Evolutionary conservation across 768 basidiomycete species (phyloP).

Genomic region (Calocera viscosa): DNA sequence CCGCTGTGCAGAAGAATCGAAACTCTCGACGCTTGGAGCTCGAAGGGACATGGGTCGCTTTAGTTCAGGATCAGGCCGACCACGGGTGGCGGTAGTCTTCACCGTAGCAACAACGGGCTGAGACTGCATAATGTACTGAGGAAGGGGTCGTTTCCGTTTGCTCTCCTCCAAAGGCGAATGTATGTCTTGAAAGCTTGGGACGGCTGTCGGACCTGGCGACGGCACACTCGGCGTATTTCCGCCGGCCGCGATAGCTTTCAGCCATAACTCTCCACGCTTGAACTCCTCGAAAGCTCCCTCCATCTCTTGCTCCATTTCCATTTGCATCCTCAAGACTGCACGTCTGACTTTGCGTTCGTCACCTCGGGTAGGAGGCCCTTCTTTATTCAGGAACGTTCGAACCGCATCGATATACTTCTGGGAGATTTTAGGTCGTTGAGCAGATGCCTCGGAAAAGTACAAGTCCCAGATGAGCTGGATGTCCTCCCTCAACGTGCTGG

Average conservation of each 20-base stretch:
- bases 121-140: neutral
- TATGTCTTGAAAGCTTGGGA: neutral
- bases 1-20: neutral
- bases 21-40: neutral
- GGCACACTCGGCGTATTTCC: slow-evolving; percentile 5
- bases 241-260: slow-evolving; percentile 59
- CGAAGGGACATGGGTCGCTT: neutral
- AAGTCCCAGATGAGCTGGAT: slow-evolving; percentile 78
- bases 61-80: neutral
- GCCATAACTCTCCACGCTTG: slow-evolving; percentile 79
- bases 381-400: slow-evolving; percentile 44
- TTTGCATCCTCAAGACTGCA: slow-evolving; percentile 72
- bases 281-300: slow-evolving; percentile 86
- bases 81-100: neutral
- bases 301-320: slow-evolving; percentile 79
- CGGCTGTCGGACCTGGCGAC: neutral
- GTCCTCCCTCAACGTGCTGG: slow-evolving; percentile 65
- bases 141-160: neutral
- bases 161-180: neutral
- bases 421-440: slow-evolving; percentile 44
- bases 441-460: slow-evolving; percentile 50
- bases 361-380: slow-evolving; percentile 31
- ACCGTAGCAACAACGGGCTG: neutral
- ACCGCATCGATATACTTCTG: slow-evolving; percentile 60
- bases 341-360: slow-evolving; percentile 50